Evolutionary conservation across 2,329 filamentous ascomycete species (phyloP), one percentile per base, ranked within the genome.

Genomic region (Cladophialophora yegresii): DNA sequence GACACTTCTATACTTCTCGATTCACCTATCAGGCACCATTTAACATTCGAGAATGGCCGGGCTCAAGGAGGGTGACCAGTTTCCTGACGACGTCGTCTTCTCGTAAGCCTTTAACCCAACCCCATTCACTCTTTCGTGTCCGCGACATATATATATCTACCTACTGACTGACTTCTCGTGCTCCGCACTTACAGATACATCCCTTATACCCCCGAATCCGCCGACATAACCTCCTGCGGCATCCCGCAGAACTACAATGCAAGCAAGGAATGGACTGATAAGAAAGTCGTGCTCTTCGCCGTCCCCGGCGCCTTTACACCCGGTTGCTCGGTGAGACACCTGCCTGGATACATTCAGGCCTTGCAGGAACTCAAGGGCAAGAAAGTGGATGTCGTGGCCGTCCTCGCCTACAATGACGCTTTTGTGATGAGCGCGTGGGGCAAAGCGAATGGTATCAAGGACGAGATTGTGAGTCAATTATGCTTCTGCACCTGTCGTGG

Each of bases 381-480:
- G 84, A 91, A 90, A 72, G 89, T 96, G 71, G 92, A 96, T 78
- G 78, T 89, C 68, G 86, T 96, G 73, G 85, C 91, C 71, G 86
- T 95, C 74, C 88, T 96, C 74, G 90, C 91, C 65, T 89, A 82
- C 82, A 96, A 96, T 79, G 92, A 96, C 79, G 82, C 88, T 69
- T 96, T 84, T 75, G 92, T 96, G 77, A 93, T 93, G 90, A 88
- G 87, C 72, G 91, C 90, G 61, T 95, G 91, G 91, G 89, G 87
- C 79, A 96, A 96, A 85, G 91, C 92, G 74, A 93, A 96, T 80
- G 83, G 84, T 59, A 83, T 93, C 74, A 88, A 85, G 74, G 88
- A 93, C 71, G 84, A 85, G 73, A 86, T 89, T 72, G 83, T 88
- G 77, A 64, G 82, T 78, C 36, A 1, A 16, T n/a, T 43, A 47